Evolutionary conservation across 768 basidiomycete genomes (phyloP).

Genomic region (Pleurotus pulmonarius): DNA sequence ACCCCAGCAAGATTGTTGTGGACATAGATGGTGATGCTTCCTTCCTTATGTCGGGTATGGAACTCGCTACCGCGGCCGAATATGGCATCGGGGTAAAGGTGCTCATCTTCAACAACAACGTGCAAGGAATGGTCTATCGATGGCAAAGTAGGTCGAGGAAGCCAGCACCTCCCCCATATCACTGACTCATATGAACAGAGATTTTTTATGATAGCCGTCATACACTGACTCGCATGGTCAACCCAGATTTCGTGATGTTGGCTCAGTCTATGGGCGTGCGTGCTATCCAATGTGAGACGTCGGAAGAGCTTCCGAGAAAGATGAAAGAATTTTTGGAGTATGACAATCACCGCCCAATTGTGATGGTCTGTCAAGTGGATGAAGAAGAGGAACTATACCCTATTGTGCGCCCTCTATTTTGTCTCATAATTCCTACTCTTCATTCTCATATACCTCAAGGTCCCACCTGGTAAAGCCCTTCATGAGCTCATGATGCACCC

Average conservation of each 20-base stretch:
- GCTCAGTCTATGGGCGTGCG: slow-evolving; percentile 91
- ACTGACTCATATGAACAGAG: too few species aligned
- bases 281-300: slow-evolving; percentile 71
- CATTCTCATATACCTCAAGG: slow-evolving; percentile 34
- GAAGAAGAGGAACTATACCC: slow-evolving; percentile 86
- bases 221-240: slow-evolving; percentile 92
- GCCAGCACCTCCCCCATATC: too few species aligned
- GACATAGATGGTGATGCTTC: slow-evolving; percentile 98
- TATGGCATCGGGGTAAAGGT: slow-evolving; percentile 94
- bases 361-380: slow-evolving; percentile 89
- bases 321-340: slow-evolving; percentile 99
- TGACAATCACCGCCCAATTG: slow-evolving; percentile 77
- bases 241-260: slow-evolving; percentile 91
- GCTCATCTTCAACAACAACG: slow-evolving; percentile 90
- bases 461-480: slow-evolving; percentile 89
- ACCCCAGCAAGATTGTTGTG: slow-evolving; percentile 87
- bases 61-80: slow-evolving; percentile 90
- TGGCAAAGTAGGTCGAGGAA: slow-evolving; percentile 75
- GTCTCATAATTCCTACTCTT: background rate
- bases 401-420: slow-evolving; percentile 50
- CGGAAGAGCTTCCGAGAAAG: slow-evolving; percentile 81
- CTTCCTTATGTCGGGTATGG: slow-evolving; percentile 99
- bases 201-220: slow-evolving; percentile 86
- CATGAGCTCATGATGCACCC: slow-evolving; percentile 88
- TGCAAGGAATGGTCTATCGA: slow-evolving; percentile 98